A percentile compares a stretch with the other conserved stretches of the same genome.
Conservation (phyloP, 2,329 filamentous ascomycete species). For the Neofusicoccum sp. region DNA sequence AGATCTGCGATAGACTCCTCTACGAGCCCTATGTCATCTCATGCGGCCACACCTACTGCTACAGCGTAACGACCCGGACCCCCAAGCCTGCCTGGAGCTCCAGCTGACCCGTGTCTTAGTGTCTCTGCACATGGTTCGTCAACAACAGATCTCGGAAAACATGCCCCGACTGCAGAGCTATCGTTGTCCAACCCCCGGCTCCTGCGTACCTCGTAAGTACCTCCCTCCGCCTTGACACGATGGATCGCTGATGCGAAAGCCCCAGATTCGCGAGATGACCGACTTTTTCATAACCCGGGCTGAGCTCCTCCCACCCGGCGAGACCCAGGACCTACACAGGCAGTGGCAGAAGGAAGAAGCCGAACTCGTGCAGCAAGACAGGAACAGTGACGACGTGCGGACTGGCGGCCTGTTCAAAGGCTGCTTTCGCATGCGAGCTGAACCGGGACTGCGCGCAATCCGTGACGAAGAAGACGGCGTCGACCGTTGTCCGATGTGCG, state of each 20-base stretch:
- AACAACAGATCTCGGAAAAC: slow-evolving; percentile 61
- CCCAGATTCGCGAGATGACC: slow-evolving; percentile 62
- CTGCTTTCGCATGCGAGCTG: slow-evolving; percentile 48
- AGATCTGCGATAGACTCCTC: slow-evolving; percentile 68
- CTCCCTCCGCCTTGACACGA: slow-evolving; percentile 30
- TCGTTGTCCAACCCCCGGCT: slow-evolving; percentile 61
- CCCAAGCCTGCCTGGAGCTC: slow-evolving; percentile 33
- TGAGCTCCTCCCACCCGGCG: slow-evolving; percentile 64
- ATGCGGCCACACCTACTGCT: slow-evolving; percentile 74
- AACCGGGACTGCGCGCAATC: slow-evolving; percentile 30
- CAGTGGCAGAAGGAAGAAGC: slow-evolving; percentile 62
- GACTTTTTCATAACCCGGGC: slow-evolving; percentile 62
- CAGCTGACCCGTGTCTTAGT: slow-evolving; percentile 45
- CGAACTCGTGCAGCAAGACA: slow-evolving; percentile 62
- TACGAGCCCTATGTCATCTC: slow-evolving; percentile 70
- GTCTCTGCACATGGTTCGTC: slow-evolving; percentile 59
- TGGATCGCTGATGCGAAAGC: slow-evolving; percentile 38
- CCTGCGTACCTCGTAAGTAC: slow-evolving; percentile 61
- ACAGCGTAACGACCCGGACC: slow-evolving; percentile 53
- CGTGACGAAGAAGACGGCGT: slow-evolving; percentile 57
- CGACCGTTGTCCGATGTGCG: slow-evolving; percentile 63
- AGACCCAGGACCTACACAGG: slow-evolving; percentile 64
- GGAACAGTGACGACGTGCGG: slow-evolving; percentile 51
- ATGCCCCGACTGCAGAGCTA: slow-evolving; percentile 68
- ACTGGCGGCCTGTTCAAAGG: slow-evolving; percentile 66